These are phyloP conservation scores for Cercophora newfieldiana DNA, from an alignment of 495 filamentous ascomycete genomes.

Conservation along the genomic window DNA sequence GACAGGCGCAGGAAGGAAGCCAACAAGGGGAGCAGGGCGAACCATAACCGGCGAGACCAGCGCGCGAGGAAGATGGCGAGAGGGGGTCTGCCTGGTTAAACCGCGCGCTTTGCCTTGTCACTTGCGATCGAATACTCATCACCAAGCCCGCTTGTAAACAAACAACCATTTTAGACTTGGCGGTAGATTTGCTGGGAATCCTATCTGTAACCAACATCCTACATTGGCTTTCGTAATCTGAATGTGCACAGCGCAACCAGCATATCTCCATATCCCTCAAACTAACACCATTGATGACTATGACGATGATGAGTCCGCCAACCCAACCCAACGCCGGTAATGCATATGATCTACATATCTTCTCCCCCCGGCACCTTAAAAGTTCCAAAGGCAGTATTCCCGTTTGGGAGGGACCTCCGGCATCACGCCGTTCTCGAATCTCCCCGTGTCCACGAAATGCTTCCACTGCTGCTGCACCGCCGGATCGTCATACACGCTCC, in stretches of 20 bases:
- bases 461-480: slow-evolving; percentile 56
- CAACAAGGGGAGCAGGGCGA: slow-evolving; percentile 61
- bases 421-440: slow-evolving; percentile 63
- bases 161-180: no score
- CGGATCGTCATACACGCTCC: slow-evolving; percentile 45
- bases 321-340: background rate
- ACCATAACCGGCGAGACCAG: slow-evolving; percentile 69
- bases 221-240: background rate
- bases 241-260: background rate
- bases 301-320: background rate
- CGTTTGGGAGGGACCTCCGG: slow-evolving; percentile 71
- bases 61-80: slow-evolving; percentile 76
- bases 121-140: background rate
- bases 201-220: no score
- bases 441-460: slow-evolving; percentile 58
- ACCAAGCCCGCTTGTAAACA: background rate
- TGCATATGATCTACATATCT: background rate
- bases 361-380: slow-evolving; percentile 40
- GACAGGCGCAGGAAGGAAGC: slow-evolving; percentile 63
- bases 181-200: no score
- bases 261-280: background rate
- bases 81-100: slow-evolving; percentile 52
- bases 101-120: background rate
- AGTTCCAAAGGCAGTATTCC: slow-evolving; percentile 72
- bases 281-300: background rate